Evolutionary conservation across 2,329 filamentous ascomycete species (phyloP), one percentile per base, ranked within the genome.

Genomic region (Neofusicoccum kwambonambiense): DNA sequence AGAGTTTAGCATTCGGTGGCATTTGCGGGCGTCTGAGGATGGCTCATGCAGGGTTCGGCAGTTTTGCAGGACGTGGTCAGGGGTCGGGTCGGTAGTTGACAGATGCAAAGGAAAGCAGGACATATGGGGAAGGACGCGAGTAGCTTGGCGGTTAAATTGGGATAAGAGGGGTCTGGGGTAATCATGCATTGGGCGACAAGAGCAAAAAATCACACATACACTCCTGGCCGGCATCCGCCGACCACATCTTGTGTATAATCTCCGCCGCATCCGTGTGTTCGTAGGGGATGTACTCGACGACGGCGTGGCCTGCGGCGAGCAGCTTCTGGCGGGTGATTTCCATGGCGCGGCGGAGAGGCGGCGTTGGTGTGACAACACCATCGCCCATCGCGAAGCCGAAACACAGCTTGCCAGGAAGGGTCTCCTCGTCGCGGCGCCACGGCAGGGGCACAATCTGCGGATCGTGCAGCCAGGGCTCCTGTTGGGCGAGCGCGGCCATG

Each of bases 391-490:
- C 27, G n/a, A 22, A 41, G 2, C 72, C 77, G 19, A 79, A 75
- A 8, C 57, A 67, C 1, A 79, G 64, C 45, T 72, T 74, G 5
- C 56, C 62, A 34, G 76, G 70, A 35, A 78, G 73, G 9, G 74
- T 70, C 2, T 84, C 79, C 9, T 75, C 70, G 2, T 84, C 79
- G n/a, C 54, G 22, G 31, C 82, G 75, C 84, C 88, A 92, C 0
- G 88, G 88, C 0, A 92, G 79, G 17, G 89, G 86, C 45, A 87
- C 76, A 0, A 89, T 87, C 0, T 88, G 77, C 0, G 89, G 88
- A 72, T 92, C 89, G 68, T 85, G 76, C 2, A 86, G 75, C 89
- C 89, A 92, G 0, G 89, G 89, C 62, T 86, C 70, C 39, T 82
- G 83, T 13, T 78, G 79, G 1, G 92, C 76, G 2, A 90, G 72